Evolutionary conservation across 345 rosid species (phyloP), one percentile per base, ranked within the genome.

Genomic region (Microthlaspi erraticum): DNA sequence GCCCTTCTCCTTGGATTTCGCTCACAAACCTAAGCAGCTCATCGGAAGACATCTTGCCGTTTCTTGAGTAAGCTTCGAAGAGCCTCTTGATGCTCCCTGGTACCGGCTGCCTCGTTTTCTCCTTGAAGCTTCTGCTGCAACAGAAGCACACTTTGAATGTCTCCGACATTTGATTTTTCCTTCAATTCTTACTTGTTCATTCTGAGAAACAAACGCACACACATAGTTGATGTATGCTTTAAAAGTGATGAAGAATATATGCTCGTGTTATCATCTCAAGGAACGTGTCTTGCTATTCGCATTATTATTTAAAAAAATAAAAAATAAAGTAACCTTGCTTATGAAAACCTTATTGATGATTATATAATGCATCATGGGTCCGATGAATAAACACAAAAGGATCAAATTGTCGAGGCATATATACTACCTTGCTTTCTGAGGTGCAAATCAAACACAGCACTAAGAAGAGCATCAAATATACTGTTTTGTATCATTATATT

Each of bases 121-220:
- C 79, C 83, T 78, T 86, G 87, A 89, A 88, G 79, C 84, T 85
- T 68, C 99, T 75, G 71, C 82, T 81, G 81, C 88, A 94, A 78
- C 74, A 69, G 75, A 76, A 76, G 51, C 78, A 74, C 5, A 57
- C 75, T 56, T 43, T 71, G 67, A 70, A 70, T 12, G 41, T 69
- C 71, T 70, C 80, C 18, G 71, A 70, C 72, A 77, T 70, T 56
- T 37, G 19, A 1, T 56, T 61, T 1, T 13, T n/a, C n/a, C 44
- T 49, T 70, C 56, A 44, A 33, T 44, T 31, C 17, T 63, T 26
- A 2, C 23, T 56, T 50, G 52, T 16, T 32, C 9, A 38, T 32
- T 67, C 13, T 59, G 33, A 29, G 20, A 59, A 39, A 48, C 43
- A 69, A 2, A 51, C 11, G 32, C 6, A 60, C 46, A 42, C n/a